Evolutionary conservation across 2,329 filamentous ascomycete genomes (phyloP), one percentile per base, ranked within the genome.

Genomic region (Pseudocercospora eumusae): DNA sequence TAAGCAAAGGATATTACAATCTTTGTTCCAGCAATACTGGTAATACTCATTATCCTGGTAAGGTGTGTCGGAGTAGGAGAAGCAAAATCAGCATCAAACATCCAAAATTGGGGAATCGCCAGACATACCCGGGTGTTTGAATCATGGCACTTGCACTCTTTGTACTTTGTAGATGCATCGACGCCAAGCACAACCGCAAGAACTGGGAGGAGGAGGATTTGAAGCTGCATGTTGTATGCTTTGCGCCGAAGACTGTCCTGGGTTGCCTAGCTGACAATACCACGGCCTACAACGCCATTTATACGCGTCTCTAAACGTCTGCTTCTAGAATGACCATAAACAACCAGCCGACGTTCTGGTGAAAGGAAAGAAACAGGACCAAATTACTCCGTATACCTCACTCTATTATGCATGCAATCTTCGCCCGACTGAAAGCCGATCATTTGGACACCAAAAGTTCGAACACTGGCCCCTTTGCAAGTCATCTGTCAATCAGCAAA

Each of bases 1-100:
- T n/a, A n/a, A 52, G 49, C 21, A 52, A 23, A 52, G 2, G 13
- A 52, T 23, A 28, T 52, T 52, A 18, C 49, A 52, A n/a, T 52
- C 23, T 25, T 55, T 55, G 28, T 55, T 21, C 52, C 52, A 36
- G 21, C 52, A 55, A n/a, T 33, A 55, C 52, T 55, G 52, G 18
- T 55, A 55, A 21, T 55, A 55, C 52, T 55, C 25, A 55, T 33
- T 31, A 18, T n/a, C 33, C n/a, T n/a, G 52, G 31, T 55, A 13
- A n/a, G 52, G 25, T 31, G 25, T 55, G n/a, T 31, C 52, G 1
- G 25, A 21, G 21, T 40, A 55, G 23, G 25, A 31, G 4, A 40
- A 15, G 3, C 31, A 33, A 13, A 4, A 15, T 33, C 31, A 33
- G 31, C 31, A 33, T 13, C 31, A 33, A 15, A 33, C 31, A 13